A percentile compares a stretch with the other conserved stretches of the same genome.
phyloP scores from a whole-genome alignment of 2,329 filamentous ascomycete species.

The Neonectria hederae region DNA sequence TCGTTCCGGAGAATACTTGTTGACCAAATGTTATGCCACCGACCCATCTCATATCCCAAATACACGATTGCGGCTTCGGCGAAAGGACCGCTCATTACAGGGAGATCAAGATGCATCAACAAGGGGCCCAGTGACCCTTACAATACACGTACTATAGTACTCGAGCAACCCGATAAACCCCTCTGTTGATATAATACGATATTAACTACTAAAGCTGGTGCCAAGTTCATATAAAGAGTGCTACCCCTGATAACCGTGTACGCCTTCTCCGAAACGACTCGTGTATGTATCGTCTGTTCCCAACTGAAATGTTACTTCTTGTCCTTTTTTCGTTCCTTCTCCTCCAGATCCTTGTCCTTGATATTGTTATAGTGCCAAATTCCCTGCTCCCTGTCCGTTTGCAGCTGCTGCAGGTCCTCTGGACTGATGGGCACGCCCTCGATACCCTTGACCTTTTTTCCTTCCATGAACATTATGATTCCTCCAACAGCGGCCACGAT shows the following conservation, averaged over 20 bases:
- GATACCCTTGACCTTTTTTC: conserved; percentile 74
- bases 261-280: not conserved
- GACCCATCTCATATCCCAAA: not conserved
- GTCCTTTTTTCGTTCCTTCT: not conserved
- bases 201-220: not conserved
- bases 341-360: conserved; percentile 47
- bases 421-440: conserved; percentile 75
- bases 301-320: not conserved
- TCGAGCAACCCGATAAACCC: not conserved
- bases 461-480: conserved; percentile 75
- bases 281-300: not conserved
- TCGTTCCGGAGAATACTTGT: not conserved
- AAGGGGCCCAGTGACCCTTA: not conserved
- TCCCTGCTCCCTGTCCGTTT: conserved; percentile 62
- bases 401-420: conserved; percentile 61
- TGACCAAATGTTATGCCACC: not conserved
- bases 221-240: not conserved
- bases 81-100: too few relatives aligned
- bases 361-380: conserved; percentile 63
- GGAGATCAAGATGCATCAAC: too few relatives aligned
- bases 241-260: not conserved
- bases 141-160: not conserved
- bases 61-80: too few relatives aligned
- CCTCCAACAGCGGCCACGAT: conserved; percentile 75
- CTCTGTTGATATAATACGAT: not conserved